A percentile compares a stretch with the other conserved stretches of the same genome.
Conservation (phyloP, 2,329 filamentous ascomycete species). For the Geoglossum cookeanum region DNA sequence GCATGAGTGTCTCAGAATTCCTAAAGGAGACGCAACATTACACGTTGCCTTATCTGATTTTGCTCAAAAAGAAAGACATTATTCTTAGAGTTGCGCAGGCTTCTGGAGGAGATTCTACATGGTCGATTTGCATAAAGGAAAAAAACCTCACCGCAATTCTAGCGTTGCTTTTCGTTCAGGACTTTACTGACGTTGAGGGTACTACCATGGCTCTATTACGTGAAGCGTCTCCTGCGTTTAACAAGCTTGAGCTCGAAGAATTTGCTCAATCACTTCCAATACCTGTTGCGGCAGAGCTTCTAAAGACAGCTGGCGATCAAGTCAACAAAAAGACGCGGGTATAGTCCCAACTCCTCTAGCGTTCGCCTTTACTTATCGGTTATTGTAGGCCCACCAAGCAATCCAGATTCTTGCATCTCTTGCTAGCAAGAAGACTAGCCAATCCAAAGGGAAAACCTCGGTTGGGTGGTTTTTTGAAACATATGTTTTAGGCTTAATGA, state of each 20-base stretch:
- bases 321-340: slow-evolving; percentile 35
- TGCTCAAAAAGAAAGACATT: slow-evolving; percentile 57
- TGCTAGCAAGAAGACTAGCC: slow-evolving; percentile 24
- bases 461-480: slow-evolving; percentile 61
- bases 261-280: slow-evolving; percentile 60
- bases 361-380: slow-evolving; percentile 2
- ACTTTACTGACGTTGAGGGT: slow-evolving; percentile 44
- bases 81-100: slow-evolving; percentile 67
- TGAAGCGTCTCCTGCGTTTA: slow-evolving; percentile 51
- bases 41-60: slow-evolving; percentile 70
- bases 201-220: slow-evolving; percentile 50
- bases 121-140: slow-evolving; percentile 42
- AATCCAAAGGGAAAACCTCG: slow-evolving; percentile 32
- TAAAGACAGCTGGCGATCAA: slow-evolving; percentile 62
- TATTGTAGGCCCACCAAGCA: slow-evolving; percentile 26
- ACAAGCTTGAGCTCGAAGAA: slow-evolving; percentile 42
- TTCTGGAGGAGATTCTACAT: slow-evolving; percentile 31
- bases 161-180: slow-evolving; percentile 36
- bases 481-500: slow-evolving; percentile 73
- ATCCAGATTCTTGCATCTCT: slow-evolving; percentile 23
- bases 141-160: slow-evolving; percentile 39
- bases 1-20: slow-evolving; percentile 55
- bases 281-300: slow-evolving; percentile 56
- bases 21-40: slow-evolving; percentile 58
- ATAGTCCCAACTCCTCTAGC: slow-evolving; percentile 16